Percentiles rank a stretch among this genome's conserved stretches.
These are phyloP conservation scores for Bacterosira constricta DNA, from an alignment of 108 stramenopile species.

Conservation along the genomic window DNA sequence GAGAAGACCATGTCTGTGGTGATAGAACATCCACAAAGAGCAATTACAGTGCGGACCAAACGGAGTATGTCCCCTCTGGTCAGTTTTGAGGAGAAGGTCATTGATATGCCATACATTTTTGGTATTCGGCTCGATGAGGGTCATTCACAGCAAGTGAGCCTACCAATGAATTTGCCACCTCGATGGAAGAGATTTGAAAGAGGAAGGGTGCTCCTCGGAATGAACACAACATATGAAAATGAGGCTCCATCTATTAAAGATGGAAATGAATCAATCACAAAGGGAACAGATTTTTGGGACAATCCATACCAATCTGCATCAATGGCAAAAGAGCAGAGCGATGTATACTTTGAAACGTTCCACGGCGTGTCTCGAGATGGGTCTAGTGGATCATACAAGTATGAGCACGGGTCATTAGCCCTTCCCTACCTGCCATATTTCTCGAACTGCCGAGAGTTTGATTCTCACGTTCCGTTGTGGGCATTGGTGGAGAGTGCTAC, in stretches of 20 bases:
- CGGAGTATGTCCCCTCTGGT: slow-evolving; percentile 65
- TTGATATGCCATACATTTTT: slow-evolving; percentile 51
- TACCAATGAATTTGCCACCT: slow-evolving; percentile 83
- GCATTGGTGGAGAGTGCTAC: slow-evolving; percentile 34
- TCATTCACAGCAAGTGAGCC: slow-evolving; percentile 30
- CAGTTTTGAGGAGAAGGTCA: slow-evolving; percentile 58
- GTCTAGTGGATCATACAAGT: slow-evolving; percentile 26
- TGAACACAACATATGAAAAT: slow-evolving; percentile 58
- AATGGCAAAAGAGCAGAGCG: slow-evolving; percentile 59
- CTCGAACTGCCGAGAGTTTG: slow-evolving; percentile 81
- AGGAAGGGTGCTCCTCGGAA: slow-evolving; percentile 73
- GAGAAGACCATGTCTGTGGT: slow-evolving; percentile 61
- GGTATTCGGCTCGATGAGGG: slow-evolving; percentile 36
- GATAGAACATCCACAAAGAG: slow-evolving; percentile 44
- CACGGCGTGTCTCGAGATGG: slow-evolving; percentile 47
- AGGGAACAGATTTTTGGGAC: slow-evolving; percentile 61
- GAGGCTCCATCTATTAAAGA: slow-evolving; percentile 34
- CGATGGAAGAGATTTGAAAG: slow-evolving; percentile 67
- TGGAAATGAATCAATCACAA: slow-evolving; percentile 5
- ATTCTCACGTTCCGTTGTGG: slow-evolving; percentile 57
- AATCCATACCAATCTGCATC: slow-evolving; percentile 37
- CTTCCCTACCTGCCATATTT: slow-evolving; percentile 87
- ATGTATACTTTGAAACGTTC: slow-evolving; percentile 80
- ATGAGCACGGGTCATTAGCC: slow-evolving; percentile 52
- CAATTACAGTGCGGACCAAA: slow-evolving; percentile 19